phyloP scores from a whole-genome alignment of 192 early-diverging fungal species.

The Coemansia sp. region DNA sequence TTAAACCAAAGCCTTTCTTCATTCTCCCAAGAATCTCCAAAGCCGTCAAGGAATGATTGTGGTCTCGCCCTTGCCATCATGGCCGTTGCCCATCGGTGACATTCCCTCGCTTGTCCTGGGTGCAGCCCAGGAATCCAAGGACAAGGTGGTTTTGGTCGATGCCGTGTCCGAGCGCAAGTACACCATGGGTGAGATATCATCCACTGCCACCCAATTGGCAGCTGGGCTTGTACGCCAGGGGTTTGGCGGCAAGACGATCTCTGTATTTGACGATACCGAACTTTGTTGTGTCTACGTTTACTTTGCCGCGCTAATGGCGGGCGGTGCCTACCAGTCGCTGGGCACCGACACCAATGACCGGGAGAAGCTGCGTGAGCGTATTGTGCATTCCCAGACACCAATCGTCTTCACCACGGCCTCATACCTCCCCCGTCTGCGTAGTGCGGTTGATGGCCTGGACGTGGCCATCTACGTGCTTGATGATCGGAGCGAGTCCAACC shows the following conservation, averaged over 20 bases:
- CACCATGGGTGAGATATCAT: slow-evolving; percentile 37
- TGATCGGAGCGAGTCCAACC: background rate
- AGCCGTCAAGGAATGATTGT: slow-evolving; percentile 18
- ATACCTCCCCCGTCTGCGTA: slow-evolving; percentile 10
- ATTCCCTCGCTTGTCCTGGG: slow-evolving; percentile 42
- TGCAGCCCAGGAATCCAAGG: slow-evolving; percentile 20
- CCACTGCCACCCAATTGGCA: slow-evolving; percentile 25
- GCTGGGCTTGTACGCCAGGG: slow-evolving; percentile 24
- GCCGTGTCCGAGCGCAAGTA: slow-evolving; percentile 26
- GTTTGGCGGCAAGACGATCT: slow-evolving; percentile 19
- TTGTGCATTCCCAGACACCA: slow-evolving; percentile 14
- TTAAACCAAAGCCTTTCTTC: background rate
- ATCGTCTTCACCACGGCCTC: slow-evolving; percentile 21
- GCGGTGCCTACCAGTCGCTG: slow-evolving; percentile 41
- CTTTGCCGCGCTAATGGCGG: slow-evolving; percentile 42
- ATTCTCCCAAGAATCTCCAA: too few relatives aligned
- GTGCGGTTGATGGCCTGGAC: slow-evolving; percentile 6
- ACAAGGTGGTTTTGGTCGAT: slow-evolving; percentile 34
- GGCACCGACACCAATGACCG: slow-evolving; percentile 13
- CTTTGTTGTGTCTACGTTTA: slow-evolving; percentile 39
- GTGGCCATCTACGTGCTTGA: slow-evolving; percentile 27
- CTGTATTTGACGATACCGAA: slow-evolving; percentile 32
- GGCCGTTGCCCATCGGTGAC: slow-evolving; percentile 30
- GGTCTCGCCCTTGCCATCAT: slow-evolving; percentile 32
- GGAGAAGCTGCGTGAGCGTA: slow-evolving; percentile 14